Percentiles rank a stretch among this genome's conserved stretches.
These are phyloP conservation scores for Rhynchosporium secalis DNA, from an alignment of 2,329 filamentous ascomycete species.

Conservation along the genomic window DNA sequence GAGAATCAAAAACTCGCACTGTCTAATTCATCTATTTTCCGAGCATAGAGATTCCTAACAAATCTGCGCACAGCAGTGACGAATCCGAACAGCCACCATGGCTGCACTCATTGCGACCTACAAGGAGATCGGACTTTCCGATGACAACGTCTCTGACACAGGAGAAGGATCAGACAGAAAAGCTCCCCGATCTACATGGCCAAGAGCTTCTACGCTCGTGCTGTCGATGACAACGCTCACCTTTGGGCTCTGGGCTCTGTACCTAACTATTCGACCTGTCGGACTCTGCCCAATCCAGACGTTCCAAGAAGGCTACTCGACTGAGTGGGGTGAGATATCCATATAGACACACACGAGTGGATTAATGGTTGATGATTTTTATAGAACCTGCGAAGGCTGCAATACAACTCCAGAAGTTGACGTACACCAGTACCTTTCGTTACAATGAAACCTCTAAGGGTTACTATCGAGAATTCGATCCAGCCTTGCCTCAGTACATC, in stretches of 20 bases:
- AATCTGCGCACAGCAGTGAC: background rate
- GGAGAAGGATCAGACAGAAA: background rate
- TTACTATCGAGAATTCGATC: conserved; percentile 25
- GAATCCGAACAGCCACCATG: background rate
- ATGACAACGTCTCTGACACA: background rate
- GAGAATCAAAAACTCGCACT: background rate
- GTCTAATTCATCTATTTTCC: background rate
- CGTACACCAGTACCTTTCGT: conserved; percentile 29
- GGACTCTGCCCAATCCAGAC: background rate
- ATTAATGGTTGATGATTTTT: background rate
- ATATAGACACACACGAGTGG: background rate
- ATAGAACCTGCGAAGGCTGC: conserved; percentile 15
- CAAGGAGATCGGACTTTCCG: background rate
- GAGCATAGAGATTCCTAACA: background rate
- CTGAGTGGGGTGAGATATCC: conserved; percentile 18
- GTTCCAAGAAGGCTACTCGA: conserved; percentile 13
- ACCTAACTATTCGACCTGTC: background rate
- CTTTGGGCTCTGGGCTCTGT: conserved; percentile 14
- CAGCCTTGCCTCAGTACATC: conserved; percentile 22
- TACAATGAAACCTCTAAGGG: conserved; percentile 25
- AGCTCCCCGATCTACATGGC: background rate
- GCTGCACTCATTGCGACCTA: background rate
- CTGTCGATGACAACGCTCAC: conserved; percentile 11
- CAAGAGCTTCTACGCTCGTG: conserved; percentile 8
- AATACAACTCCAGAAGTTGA: conserved; percentile 23